Evolutionary conservation across 371 early-diverging fungal species (phyloP).

Genomic region (Actinomortierella wolfii): DNA sequence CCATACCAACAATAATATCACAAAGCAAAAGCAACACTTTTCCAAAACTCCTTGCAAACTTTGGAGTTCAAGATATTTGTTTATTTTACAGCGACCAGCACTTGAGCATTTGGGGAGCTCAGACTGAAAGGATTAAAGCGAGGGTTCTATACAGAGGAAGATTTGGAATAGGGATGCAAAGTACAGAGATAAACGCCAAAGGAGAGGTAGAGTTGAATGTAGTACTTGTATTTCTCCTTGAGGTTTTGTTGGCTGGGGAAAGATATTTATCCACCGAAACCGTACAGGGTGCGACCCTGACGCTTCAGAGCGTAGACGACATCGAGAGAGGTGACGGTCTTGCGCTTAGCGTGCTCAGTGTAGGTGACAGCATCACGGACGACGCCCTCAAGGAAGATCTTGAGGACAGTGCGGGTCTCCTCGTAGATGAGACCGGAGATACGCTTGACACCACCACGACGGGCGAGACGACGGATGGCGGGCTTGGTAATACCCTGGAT

Average conservation of each 20-base stretch:
- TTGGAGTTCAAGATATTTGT: no score
- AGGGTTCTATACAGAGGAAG: no score
- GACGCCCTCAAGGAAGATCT: slow-evolving; percentile 98
- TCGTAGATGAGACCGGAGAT: slow-evolving; percentile 99
- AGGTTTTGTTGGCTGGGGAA: background rate
- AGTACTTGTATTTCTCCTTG: background rate
- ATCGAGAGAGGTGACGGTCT: slow-evolving; percentile 81
- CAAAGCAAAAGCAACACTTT: no score
- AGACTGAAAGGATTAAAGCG: no score
- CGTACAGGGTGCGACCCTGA: slow-evolving; percentile 94
- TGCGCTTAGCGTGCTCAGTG: slow-evolving; percentile 99
- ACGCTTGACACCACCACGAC: slow-evolving; percentile 99
- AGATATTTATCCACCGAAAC: slow-evolving; percentile 47
- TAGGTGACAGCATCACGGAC: slow-evolving; percentile 98
- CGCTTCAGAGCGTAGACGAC: slow-evolving; percentile 99
- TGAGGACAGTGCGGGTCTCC: slow-evolving; percentile 97
- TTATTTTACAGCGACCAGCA: no score
- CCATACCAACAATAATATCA: no score
- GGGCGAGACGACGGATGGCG: slow-evolving; percentile 99
- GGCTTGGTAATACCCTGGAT: slow-evolving; percentile 99
- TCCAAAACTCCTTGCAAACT: no score
- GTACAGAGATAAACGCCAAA: background rate
- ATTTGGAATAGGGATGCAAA: slow-evolving; percentile 3
- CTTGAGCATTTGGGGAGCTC: no score
- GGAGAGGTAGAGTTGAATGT: no score